Conservation (phyloP, 192 early-diverging fungal species). For the Coemansia sp. region DNA sequence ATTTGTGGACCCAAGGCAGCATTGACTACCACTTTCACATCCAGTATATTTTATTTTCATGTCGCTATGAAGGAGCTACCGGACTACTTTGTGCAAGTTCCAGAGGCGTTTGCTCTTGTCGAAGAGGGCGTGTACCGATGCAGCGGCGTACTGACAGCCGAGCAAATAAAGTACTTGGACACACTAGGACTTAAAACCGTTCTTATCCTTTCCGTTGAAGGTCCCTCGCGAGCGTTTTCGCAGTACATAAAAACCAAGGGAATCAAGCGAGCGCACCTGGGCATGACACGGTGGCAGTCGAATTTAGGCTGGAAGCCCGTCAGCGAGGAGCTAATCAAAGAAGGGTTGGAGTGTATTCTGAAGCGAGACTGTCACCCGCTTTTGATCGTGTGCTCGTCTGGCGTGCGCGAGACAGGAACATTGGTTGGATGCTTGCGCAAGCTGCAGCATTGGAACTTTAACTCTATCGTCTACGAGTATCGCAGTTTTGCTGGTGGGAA, state of each 20-base stretch:
- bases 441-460: conserved; percentile 96
- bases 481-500: conserved; percentile 92
- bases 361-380: conserved; percentile 84
- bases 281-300: conserved; percentile 70
- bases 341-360: conserved; percentile 86
- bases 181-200: conserved; percentile 79
- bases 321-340: conserved; percentile 95
- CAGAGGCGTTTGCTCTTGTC: conserved; percentile 90
- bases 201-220: conserved; percentile 81
- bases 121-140: conserved; percentile 88
- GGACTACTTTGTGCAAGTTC: conserved; percentile 57
- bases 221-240: conserved; percentile 73
- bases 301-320: conserved; percentile 87
- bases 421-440: conserved; percentile 93
- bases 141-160: conserved; percentile 70
- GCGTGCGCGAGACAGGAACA: conserved; percentile 92
- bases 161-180: conserved; percentile 81
- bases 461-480: conserved; percentile 96
- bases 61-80: conserved; percentile 48
- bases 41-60: neutral
- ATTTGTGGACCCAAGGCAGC: neutral
- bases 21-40: neutral
- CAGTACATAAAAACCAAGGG: conserved; percentile 76
- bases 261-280: conserved; percentile 71
- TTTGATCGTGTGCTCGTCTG: conserved; percentile 91